These are phyloP conservation scores for Hygrophorus pudorinus DNA, from an alignment of 768 basidiomycete species.

Conservation along the genomic window DNA sequence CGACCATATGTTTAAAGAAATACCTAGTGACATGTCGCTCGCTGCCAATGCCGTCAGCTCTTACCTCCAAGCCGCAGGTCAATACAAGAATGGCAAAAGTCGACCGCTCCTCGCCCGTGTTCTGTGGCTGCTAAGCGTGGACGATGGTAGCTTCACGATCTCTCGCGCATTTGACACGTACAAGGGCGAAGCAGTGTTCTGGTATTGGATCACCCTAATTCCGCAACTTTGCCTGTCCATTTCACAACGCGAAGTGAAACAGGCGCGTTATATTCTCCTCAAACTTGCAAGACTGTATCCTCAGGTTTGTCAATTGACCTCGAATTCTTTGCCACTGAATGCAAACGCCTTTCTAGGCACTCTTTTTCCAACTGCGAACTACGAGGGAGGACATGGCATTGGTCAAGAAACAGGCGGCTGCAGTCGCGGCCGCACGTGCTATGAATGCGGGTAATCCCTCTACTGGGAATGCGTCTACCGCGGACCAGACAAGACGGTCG, in stretches of 20 bases:
- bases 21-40: constrained; percentile 57
- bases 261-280: constrained; percentile 80
- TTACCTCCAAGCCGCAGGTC: constrained; percentile 93
- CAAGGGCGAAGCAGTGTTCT: constrained; percentile 92
- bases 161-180: constrained; percentile 86
- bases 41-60: constrained; percentile 93
- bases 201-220: constrained; percentile 98
- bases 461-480: neutral
- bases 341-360: constrained; percentile 45
- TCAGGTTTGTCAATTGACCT: constrained; percentile 47
- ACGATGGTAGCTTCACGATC: constrained; percentile 64
- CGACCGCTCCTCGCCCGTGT: constrained; percentile 86
- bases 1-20: constrained; percentile 88
- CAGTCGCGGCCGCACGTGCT: constrained; percentile 24
- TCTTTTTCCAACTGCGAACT: constrained; percentile 93
- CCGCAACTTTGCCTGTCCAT: constrained; percentile 89
- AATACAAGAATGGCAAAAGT: constrained; percentile 90
- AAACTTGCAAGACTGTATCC: constrained; percentile 88
- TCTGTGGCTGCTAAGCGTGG: constrained; percentile 92
- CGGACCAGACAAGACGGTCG: neutral
- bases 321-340: neutral
- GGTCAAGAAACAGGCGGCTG: constrained; percentile 26
- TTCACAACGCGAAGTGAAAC: constrained; percentile 85
- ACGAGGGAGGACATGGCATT: constrained; percentile 58
- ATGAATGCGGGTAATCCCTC: neutral